Conservation (phyloP, 129 eudicot genomes). For the Solidago caesia region DNA sequence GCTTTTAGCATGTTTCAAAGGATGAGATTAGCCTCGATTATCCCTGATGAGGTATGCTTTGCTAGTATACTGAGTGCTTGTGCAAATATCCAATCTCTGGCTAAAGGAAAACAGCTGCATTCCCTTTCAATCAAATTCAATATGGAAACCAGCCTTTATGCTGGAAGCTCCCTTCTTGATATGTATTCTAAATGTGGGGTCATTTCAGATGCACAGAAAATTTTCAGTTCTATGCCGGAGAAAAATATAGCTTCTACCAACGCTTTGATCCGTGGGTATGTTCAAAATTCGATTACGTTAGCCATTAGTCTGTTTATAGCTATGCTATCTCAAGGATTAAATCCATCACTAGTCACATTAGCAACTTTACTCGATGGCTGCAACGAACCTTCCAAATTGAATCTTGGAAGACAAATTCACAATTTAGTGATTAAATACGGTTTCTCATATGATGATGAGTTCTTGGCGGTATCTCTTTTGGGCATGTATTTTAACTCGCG, state of each 20-base stretch:
- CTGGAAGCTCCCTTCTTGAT: constrained; percentile 89
- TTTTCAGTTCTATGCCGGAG: constrained; percentile 59
- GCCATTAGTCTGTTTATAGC: constrained; percentile 48
- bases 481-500: constrained; percentile 63
- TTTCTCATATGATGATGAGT: constrained; percentile 48
- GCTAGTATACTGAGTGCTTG: constrained; percentile 85
- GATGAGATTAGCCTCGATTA: constrained; percentile 54
- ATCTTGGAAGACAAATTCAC: constrained; percentile 81
- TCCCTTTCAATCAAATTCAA: constrained; percentile 59
- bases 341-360: constrained; percentile 81
- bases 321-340: constrained; percentile 50
- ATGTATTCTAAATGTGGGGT: constrained; percentile 85
- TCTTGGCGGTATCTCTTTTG: constrained; percentile 68
- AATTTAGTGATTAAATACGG: constrained; percentile 55
- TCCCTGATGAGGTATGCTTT: constrained; percentile 85
- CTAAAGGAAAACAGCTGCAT: constrained; percentile 65
- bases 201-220: constrained; percentile 43
- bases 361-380: constrained; percentile 77
- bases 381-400: constrained; percentile 33
- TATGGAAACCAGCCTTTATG: constrained; percentile 59
- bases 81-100: constrained; percentile 51
- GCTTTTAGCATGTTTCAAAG: constrained; percentile 67
- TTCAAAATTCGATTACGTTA: constrained; percentile 38
- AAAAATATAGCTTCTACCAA: constrained; percentile 65
- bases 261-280: constrained; percentile 77